Percentiles rank a stretch among this genome's conserved stretches.
Conservation (phyloP, 805 yeast genomes). For the Pichia californica region DNA sequence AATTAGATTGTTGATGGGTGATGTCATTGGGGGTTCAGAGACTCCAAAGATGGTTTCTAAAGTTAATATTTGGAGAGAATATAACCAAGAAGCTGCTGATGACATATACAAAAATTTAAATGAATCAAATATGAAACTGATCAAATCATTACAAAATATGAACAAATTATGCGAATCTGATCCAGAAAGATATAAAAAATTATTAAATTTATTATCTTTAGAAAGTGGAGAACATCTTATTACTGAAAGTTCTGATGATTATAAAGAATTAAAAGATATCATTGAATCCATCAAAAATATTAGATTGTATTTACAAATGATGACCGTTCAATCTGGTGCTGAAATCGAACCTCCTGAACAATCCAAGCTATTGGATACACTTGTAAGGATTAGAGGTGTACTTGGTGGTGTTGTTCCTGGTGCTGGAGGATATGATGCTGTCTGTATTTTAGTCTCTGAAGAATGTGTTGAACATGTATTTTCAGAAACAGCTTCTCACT, state of each 20-base stretch:
- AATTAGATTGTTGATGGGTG: constrained; percentile 81
- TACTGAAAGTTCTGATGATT: background rate
- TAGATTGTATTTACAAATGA: constrained; percentile 48
- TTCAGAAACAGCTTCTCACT: constrained; percentile 14
- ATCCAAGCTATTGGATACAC: constrained; percentile 57
- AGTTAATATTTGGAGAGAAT: constrained; percentile 64
- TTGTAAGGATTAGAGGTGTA: constrained; percentile 60
- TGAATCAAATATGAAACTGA: constrained; percentile 50
- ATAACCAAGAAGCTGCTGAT: constrained; percentile 43
- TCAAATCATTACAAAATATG: constrained; percentile 40
- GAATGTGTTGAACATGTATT: constrained; percentile 33
- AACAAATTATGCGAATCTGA: constrained; percentile 26
- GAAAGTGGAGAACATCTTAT: constrained; percentile 6
- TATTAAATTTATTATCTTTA: constrained; percentile 17
- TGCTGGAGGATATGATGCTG: constrained; percentile 97
- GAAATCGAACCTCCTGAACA: constrained; percentile 85
- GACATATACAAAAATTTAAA: constrained; percentile 52
- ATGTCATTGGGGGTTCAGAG: constrained; percentile 85
- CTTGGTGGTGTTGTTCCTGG: constrained; percentile 98
- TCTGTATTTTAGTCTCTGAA: constrained; percentile 60
- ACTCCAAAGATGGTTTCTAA: constrained; percentile 84
- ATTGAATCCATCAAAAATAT: constrained; percentile 40
- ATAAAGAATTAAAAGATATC: constrained; percentile 18
- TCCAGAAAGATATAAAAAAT: constrained; percentile 31
- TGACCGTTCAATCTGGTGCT: constrained; percentile 67